Conservation (phyloP, 345 rosid genomes). For the Aethionema arabicum region DNA sequence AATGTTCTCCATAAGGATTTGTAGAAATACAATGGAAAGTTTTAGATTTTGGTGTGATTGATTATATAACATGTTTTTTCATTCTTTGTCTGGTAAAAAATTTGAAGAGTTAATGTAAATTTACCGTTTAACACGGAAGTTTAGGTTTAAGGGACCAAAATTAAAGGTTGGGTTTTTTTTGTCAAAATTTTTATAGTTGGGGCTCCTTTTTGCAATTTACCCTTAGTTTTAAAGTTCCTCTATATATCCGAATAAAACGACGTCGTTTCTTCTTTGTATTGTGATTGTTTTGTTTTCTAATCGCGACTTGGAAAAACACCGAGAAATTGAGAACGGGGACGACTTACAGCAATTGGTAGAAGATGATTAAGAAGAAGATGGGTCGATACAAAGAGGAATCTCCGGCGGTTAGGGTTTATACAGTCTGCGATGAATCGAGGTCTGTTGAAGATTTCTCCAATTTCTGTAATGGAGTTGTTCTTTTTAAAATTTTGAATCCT, state of each 20-base stretch:
- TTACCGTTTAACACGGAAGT: too few species aligned
- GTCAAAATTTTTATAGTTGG: neutral
- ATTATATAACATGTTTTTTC: neutral
- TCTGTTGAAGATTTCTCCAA: constrained; percentile 1
- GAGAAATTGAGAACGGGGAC: too few species aligned
- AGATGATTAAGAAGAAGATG: constrained; percentile 37
- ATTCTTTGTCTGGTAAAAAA: neutral
- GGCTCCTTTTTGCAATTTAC: neutral
- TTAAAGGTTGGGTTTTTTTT: too few species aligned
- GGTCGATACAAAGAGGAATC: constrained; percentile 61
- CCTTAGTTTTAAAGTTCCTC: too few species aligned
- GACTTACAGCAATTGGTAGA: too few species aligned
- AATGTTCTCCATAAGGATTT: constrained; percentile 60
- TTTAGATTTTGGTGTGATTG: constrained; percentile 16
- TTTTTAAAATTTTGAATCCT: constrained; percentile 8
- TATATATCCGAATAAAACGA: too few species aligned
- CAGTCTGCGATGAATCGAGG: constrained; percentile 90
- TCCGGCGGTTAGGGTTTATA: constrained; percentile 75
- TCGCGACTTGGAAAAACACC: too few species aligned
- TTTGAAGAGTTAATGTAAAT: neutral
- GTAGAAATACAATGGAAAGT: constrained; percentile 10
- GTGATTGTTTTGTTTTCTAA: too few species aligned
- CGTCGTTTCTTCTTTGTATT: too few species aligned
- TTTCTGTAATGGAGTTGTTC: neutral
- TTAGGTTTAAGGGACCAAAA: too few species aligned